Base-by-base conservation (phyloP, 495 filamentous ascomycete genomes). In the Sabuloglossum arenarium region DNA sequence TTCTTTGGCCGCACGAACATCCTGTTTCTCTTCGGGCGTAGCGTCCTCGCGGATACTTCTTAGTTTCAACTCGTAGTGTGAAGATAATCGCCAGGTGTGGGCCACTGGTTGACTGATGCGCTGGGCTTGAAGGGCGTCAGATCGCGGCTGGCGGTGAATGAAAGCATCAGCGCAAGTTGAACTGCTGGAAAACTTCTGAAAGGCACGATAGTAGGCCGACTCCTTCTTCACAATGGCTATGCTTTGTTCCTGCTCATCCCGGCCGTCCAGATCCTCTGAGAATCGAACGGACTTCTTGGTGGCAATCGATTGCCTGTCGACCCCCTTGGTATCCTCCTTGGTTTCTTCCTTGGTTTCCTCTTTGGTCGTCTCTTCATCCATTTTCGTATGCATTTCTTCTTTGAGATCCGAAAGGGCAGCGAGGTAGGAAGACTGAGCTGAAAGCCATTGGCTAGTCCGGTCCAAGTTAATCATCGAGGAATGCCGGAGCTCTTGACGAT, bases 121-220 rank as follows among this genome's bases (percentile, higher is more conserved):
- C 59, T 81, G 77, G 23, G 90, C 78, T 64, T 94, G 88, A 12
- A 96, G 70, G 19, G 90, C 88, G 63, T 97, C 91, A 54, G 88
- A 91, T 50, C 91, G 82, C 29, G 84, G 77, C 59, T 84, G 79
- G 3, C 85, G 81, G 64, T 94, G 84, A 57, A 88, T 73, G 62
- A 93, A 93, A 12, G 80, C 77, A 65, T 97, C 91, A n/a, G 64
- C 69, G 53, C 72, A 69, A 56, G 71, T 74, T 27, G 75, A 76
- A 43, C 71, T 72, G 31, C 78, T 73, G 46, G 78, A 69, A 46
- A 83, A 71, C 46, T 82, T 79, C 58, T 85, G 80, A 66, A 95
- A 96, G 27, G 87, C 87, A 59, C 86, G 81, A 73, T 90, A 89
- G 65, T 91, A 95, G n/a, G 89, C 85, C 0, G 83, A 82, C 61